Base-by-base conservation (phyloP, 345 rosid species). In the Hibiscus trionum region DNA sequence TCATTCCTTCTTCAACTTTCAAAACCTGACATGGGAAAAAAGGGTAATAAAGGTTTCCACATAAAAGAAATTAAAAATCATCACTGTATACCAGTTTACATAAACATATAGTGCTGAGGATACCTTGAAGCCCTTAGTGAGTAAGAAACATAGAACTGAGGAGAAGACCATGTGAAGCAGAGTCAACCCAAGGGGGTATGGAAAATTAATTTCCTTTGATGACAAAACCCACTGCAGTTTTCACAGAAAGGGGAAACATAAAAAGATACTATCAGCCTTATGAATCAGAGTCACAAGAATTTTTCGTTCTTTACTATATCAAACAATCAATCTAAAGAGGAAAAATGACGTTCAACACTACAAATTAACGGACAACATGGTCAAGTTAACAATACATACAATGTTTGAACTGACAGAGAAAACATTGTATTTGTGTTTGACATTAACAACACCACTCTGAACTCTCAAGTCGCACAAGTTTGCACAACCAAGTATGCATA, bases 1-100 rank as follows among this genome's bases (percentile, higher is more conserved):
- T 91, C 98, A 94, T 94, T 78, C 97, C 98, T 74, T 88, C 93
- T 78, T 94, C 98, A 75, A 94, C 89, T 86, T 86, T 91, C 76
- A 90, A 73, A 76, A 90, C 71, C 98, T 94, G 82, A 56, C 12
- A 73, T 67, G 47, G 50, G 33, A 64, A 61, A 72, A 47, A 57
- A 6, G 71, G 69, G 70, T 39, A 73, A 66, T 62, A 35, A 11
- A 29, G n/a, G 27, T 58, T 64, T 27, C 47, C 61, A 35, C 47
- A 73, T 31, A 44, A 44, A 44, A 16, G 33, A 60, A 46, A 3
- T 24, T 26, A 37, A n/a, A 66, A 44, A 33, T 5, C 7, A 46
- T 27, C 8, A 31, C 59, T 27, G 10, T 31, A 19, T 24, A 7
- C 12, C 11, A 50, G 70, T 52, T 16, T 26, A 31, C 69, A 71